Evolutionary conservation across 2,329 filamentous ascomycete species (phyloP).

Genomic region (Cladosporium phlei): DNA sequence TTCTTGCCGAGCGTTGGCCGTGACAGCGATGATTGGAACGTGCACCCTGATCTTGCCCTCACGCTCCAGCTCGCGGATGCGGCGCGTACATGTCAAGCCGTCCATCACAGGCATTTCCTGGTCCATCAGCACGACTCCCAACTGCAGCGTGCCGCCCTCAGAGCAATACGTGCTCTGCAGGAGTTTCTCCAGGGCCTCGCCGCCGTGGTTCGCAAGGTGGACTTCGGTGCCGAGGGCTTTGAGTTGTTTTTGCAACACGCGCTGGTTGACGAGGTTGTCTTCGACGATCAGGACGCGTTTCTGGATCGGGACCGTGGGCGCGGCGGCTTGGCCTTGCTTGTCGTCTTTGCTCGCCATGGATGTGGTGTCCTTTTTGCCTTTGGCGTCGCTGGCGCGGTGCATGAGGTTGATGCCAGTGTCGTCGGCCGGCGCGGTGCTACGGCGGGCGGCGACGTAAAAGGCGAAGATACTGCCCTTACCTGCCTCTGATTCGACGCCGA

Average conservation of each 20-base stretch:
- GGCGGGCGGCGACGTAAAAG: slow-evolving; percentile 68
- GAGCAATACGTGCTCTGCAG: slow-evolving; percentile 34
- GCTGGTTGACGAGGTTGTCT: slow-evolving; percentile 45
- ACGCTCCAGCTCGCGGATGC: slow-evolving; percentile 63
- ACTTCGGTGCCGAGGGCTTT: slow-evolving; percentile 44
- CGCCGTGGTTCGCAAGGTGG: slow-evolving; percentile 47
- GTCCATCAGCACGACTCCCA: slow-evolving; percentile 66
- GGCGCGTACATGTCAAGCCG: slow-evolving; percentile 66
- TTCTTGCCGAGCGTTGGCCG: slow-evolving; percentile 70
- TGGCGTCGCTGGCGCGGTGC: slow-evolving; percentile 1
- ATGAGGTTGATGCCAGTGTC: slow-evolving; percentile 15
- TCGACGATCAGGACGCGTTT: slow-evolving; percentile 39
- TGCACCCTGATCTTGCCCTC: slow-evolving; percentile 58
- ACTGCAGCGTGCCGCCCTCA: slow-evolving; percentile 25
- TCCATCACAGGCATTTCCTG: slow-evolving; percentile 73
- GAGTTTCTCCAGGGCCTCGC: slow-evolving; percentile 44
- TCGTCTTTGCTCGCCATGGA: not conserved
- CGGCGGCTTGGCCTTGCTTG: not conserved
- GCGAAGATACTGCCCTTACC: slow-evolving; percentile 70
- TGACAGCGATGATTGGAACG: slow-evolving; percentile 78
- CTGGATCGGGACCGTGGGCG: slow-evolving; percentile 11
- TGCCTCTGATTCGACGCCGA: slow-evolving; percentile 64
- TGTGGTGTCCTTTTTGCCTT: slow-evolving; percentile 1
- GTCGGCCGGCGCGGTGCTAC: slow-evolving; percentile 41
- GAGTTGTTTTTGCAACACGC: slow-evolving; percentile 47